Evolutionary conservation across 139 green algal genomes (phyloP).

Genomic region (Dunaliella primolecta): DNA sequence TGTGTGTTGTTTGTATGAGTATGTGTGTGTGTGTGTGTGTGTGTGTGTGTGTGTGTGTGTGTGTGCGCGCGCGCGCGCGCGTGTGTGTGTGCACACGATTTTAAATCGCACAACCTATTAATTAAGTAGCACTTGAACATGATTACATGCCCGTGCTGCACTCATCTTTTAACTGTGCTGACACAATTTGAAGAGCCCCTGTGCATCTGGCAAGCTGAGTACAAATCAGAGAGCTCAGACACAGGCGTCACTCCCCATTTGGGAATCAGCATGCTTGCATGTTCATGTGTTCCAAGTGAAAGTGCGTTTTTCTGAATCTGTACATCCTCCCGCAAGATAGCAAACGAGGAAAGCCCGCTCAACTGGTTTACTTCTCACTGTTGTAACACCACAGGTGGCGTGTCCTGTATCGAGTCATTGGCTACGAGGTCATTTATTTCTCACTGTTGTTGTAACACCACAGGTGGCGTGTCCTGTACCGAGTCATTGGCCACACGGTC

Average conservation of each 20-base stretch:
- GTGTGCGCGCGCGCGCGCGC: too few relatives aligned
- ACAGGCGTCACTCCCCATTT: background rate
- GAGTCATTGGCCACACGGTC: conserved; percentile 2
- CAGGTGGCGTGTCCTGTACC: conserved; percentile 2
- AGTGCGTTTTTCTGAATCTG: background rate
- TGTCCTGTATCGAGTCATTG: conserved; percentile 5
- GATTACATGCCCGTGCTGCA: background rate
- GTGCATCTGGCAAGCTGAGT: background rate
- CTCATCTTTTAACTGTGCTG: too few relatives aligned
- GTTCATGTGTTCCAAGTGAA: background rate
- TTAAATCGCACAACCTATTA: too few relatives aligned
- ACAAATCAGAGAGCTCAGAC: background rate
- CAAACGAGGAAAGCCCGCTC: too few relatives aligned
- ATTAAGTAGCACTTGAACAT: too few relatives aligned
- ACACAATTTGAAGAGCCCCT: too few relatives aligned
- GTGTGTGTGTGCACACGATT: too few relatives aligned
- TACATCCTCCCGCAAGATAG: too few relatives aligned
- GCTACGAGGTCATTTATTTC: background rate
- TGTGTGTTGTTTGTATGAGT: background rate
- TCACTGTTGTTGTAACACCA: background rate
- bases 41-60: background rate
- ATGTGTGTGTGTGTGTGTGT: background rate
- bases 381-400: background rate
- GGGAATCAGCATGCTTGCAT: background rate
- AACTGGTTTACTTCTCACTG: background rate